Evolutionary conservation across 1,139 yeast genomes (phyloP).

Genomic region (Casaregolazyma suthepensis): DNA sequence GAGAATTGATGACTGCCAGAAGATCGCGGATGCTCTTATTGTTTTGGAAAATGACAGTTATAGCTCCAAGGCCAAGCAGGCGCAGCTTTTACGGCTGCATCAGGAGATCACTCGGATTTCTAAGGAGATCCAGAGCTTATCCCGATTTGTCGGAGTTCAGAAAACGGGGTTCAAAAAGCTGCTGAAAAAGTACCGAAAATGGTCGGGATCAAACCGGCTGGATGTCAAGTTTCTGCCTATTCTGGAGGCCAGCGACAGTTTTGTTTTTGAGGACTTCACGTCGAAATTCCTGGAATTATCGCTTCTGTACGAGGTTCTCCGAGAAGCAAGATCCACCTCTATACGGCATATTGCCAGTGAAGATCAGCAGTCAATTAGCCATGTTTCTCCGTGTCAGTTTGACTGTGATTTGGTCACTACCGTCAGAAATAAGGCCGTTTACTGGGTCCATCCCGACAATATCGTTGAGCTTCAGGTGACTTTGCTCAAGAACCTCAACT

Average conservation of each 20-base stretch:
- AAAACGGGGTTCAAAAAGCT: constrained; percentile 76
- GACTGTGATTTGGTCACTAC: constrained; percentile 35
- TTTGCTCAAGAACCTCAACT: constrained; percentile 31
- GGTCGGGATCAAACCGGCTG: constrained; percentile 39
- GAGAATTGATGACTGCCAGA: constrained; percentile 37
- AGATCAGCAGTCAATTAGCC: constrained; percentile 12
- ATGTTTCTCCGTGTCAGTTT: constrained; percentile 31
- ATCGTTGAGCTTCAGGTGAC: constrained; percentile 35
- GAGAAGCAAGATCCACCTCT: constrained; percentile 25
- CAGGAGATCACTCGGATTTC: constrained; percentile 43
- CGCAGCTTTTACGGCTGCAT: constrained; percentile 27
- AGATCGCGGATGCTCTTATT: constrained; percentile 32
- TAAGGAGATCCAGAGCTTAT: constrained; percentile 57
- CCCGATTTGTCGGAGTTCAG: constrained; percentile 72
- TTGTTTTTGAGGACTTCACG: constrained; percentile 59
- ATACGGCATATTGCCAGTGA: constrained; percentile 17
- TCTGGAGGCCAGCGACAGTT: constrained; percentile 43
- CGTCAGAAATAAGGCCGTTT: constrained; percentile 27
- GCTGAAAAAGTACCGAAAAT: constrained; percentile 70
- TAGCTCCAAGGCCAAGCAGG: constrained; percentile 25
- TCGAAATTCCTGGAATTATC: constrained; percentile 61
- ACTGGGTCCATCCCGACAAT: constrained; percentile 39
- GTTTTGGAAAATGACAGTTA: constrained; percentile 17
- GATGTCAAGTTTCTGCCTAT: constrained; percentile 30
- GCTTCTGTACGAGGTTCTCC: constrained; percentile 47